Conservation (phyloP, 371 early-diverging fungal genomes). For the Capillidium rhysosporum region DNA sequence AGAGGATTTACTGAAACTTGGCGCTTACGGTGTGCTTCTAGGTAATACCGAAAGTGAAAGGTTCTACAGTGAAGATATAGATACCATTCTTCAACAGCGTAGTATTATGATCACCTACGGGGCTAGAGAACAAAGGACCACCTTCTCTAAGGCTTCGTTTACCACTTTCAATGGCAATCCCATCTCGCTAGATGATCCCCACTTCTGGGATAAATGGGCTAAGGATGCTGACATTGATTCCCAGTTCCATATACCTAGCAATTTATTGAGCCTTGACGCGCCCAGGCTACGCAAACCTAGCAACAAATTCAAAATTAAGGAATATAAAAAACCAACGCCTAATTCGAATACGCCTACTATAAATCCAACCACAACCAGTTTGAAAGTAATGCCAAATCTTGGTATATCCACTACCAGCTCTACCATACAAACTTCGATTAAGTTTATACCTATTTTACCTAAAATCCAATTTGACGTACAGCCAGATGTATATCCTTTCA, state of each 20-base stretch:
- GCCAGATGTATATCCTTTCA: no score
- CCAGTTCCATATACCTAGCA: conserved; percentile 24
- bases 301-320: conserved; percentile 18
- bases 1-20: conserved; percentile 75
- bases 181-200: conserved; percentile 84
- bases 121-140: conserved; percentile 44
- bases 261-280: conserved; percentile 38
- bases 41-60: conserved; percentile 64
- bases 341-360: no score
- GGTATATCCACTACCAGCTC: no score
- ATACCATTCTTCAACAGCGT: conserved; percentile 79
- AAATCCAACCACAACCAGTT: no score
- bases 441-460: no score
- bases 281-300: conserved; percentile 37
- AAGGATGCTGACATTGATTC: conserved; percentile 52
- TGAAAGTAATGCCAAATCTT: no score
- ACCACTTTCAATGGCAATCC: conserved; percentile 33
- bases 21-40: conserved; percentile 75
- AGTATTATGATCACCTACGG: conserved; percentile 75
- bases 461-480: no score
- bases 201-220: conserved; percentile 96
- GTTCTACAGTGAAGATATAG: conserved; percentile 95
- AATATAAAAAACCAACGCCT: no score
- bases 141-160: conserved; percentile 92
- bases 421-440: no score